Evolutionary conservation across 2,329 filamentous ascomycete genomes (phyloP), one percentile per base, ranked within the genome.

Genomic region (Chaetothyriales sp.): DNA sequence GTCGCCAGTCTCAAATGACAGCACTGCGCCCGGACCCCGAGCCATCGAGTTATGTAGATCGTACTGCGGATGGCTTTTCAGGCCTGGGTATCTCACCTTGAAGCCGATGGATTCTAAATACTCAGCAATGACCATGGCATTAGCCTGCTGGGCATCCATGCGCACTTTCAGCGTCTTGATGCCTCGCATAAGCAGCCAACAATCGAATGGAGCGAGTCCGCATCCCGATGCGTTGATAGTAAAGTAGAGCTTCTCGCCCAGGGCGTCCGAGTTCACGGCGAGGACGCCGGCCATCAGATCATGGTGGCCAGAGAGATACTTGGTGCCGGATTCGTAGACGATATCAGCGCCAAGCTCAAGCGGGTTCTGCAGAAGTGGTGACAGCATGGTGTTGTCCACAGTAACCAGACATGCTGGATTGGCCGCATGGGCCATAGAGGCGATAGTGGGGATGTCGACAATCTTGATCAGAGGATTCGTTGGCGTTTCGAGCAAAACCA

Each of bases 401-500:
- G 89, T 81, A 15, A 98, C 88, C 43, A 96, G 73, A 22, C 86
- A 84, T 55, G 78, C 79, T 6, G 83, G 73, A 66, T 92, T 95
- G 47, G 78, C 78, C 39, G 82, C 79, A 66, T 96, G 92, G 0
- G 84, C 79, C 18, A 83, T 71, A 42, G 76, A 74, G 12, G 92
- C 80, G 59, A 98, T 93, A 19, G 80, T 75, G 3, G 83, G 77
- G 53, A 98, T 84, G 65, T 98, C 92, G 61, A 93, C 88, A 60
- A 98, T 89, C 72, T 98, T 98, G 75, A 98, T 96, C 47, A 98
- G 73, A 5, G 92, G 93, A 69, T 98, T 98, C 25, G 92, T 98
- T 1, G 93, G 92, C 0, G 89, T 95, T 69, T 98, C 92, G 20
- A 98, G 78, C 39, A 98, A 75, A 0, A 98, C 87, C 86, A 98